These are phyloP conservation scores for Colletotrichum salicis DNA, from an alignment of 2,329 filamentous ascomycete species.

Conservation along the genomic window DNA sequence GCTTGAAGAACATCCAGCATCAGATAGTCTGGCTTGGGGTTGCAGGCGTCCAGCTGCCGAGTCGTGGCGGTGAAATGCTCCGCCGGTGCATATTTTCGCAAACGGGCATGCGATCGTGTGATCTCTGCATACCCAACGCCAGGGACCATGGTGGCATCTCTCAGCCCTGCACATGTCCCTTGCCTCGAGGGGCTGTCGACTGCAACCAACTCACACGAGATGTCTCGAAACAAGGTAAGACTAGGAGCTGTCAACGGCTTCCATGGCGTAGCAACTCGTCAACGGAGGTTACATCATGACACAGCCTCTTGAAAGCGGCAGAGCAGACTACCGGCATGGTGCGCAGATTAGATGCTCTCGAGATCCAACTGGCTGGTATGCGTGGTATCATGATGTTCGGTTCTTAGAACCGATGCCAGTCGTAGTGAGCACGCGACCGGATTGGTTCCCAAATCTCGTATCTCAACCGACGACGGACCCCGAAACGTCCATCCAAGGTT, in stretches of 20 bases:
- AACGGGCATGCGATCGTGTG: constrained; percentile 20
- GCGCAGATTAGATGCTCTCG: too few relatives aligned
- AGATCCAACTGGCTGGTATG: neutral
- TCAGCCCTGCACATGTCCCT: constrained; percentile 15
- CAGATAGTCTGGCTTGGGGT: neutral
- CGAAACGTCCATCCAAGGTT: neutral
- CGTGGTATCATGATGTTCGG: neutral
- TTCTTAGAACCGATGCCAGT: neutral
- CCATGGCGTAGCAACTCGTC: neutral
- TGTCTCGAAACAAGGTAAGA: neutral
- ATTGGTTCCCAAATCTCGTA: constrained; percentile 22
- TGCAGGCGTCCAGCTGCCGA: constrained; percentile 13
- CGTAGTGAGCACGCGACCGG: constrained; percentile 10
- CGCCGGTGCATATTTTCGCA: neutral
- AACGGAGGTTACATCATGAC: neutral
- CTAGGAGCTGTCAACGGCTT: neutral
- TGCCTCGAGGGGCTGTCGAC: neutral
- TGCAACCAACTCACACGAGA: neutral
- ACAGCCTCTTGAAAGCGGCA: constrained; percentile 10
- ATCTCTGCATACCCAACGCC: neutral
- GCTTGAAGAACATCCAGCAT: too few relatives aligned
- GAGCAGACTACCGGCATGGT: neutral
- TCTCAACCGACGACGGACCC: neutral
- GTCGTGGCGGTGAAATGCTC: constrained; percentile 16
- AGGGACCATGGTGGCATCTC: neutral